These are phyloP conservation scores for Chamaecyparis obtusa DNA, from an alignment of 75 land plant species.

Conservation along the genomic window DNA sequence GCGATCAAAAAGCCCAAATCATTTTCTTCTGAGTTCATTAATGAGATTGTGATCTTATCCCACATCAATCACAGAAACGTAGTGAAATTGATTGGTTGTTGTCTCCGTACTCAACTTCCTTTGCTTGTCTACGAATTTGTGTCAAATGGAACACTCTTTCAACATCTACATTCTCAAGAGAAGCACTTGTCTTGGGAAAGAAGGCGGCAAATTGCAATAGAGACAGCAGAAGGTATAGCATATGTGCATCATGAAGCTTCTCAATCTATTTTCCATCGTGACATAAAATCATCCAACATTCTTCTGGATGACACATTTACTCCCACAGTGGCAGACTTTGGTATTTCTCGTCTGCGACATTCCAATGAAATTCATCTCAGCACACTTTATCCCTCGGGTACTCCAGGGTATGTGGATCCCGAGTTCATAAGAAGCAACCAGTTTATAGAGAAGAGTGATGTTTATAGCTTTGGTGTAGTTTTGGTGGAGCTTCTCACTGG, in stretches of 20 bases:
- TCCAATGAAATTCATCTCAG: constrained; percentile 32
- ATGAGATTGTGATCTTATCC: constrained; percentile 55
- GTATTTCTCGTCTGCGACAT: constrained; percentile 54
- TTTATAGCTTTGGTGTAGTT: constrained; percentile 84
- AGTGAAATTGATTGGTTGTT: constrained; percentile 61
- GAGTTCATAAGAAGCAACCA: constrained; percentile 67
- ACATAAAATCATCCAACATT: constrained; percentile 80
- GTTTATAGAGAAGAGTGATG: constrained; percentile 71
- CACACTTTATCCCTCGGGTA: constrained; percentile 50
- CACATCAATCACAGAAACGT: constrained; percentile 68
- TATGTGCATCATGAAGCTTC: constrained; percentile 74
- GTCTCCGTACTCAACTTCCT: constrained; percentile 31
- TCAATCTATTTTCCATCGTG: constrained; percentile 73
- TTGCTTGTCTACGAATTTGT: constrained; percentile 75
- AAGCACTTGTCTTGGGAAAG: constrained; percentile 31
- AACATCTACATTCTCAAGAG: constrained; percentile 52
- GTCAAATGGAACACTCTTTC: constrained; percentile 57
- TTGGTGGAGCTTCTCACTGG: constrained; percentile 70
- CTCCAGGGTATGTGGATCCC: constrained; percentile 84
- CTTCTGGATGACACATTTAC: constrained; percentile 53
- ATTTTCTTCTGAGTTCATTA: constrained; percentile 46
- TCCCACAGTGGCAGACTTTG: constrained; percentile 76
- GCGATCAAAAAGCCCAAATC: constrained; percentile 56
- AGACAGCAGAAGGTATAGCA: constrained; percentile 71
- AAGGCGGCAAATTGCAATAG: constrained; percentile 49